phyloP scores from a whole-genome alignment of 192 early-diverging fungal genomes.

The Coemansia sp. region DNA sequence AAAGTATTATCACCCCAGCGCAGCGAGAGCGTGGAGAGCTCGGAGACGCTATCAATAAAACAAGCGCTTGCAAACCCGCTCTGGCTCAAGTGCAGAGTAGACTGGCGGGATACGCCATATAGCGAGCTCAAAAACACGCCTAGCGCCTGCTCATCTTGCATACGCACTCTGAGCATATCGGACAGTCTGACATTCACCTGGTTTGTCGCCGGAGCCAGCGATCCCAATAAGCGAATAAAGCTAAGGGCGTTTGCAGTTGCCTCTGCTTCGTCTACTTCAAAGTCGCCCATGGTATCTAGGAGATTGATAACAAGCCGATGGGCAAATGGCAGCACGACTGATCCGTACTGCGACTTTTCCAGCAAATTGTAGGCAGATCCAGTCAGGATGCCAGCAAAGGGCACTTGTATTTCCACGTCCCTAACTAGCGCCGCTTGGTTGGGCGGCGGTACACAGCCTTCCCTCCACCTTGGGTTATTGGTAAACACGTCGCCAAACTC shows the following conservation, averaged over 20 bases:
- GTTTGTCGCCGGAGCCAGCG: neutral
- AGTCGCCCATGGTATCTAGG: neutral
- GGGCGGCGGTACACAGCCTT: neutral
- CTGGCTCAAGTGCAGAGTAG: neutral
- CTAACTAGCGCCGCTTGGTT: neutral
- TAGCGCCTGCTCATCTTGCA: neutral
- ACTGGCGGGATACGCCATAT: neutral
- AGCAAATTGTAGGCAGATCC: neutral
- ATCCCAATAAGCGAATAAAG: neutral
- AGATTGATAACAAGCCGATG: neutral
- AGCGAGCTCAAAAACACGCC: neutral
- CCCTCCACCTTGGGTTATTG: neutral
- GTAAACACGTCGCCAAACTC: neutral
- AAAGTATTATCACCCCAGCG: neutral
- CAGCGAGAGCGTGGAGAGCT: neutral
- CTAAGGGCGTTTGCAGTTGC: neutral
- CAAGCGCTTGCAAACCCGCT: neutral
- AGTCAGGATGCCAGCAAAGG: neutral
- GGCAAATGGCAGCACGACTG: neutral
- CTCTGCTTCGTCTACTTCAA: neutral
- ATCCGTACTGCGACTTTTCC: neutral
- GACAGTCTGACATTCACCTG: neutral
- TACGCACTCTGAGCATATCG: neutral
- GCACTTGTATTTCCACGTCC: neutral
- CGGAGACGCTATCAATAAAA: neutral